A percentile compares a stretch with the other conserved stretches of the same genome.
These are phyloP conservation scores for Chrysoporthe cubensis DNA, from an alignment of 2,329 filamentous ascomycete species.

Conservation along the genomic window DNA sequence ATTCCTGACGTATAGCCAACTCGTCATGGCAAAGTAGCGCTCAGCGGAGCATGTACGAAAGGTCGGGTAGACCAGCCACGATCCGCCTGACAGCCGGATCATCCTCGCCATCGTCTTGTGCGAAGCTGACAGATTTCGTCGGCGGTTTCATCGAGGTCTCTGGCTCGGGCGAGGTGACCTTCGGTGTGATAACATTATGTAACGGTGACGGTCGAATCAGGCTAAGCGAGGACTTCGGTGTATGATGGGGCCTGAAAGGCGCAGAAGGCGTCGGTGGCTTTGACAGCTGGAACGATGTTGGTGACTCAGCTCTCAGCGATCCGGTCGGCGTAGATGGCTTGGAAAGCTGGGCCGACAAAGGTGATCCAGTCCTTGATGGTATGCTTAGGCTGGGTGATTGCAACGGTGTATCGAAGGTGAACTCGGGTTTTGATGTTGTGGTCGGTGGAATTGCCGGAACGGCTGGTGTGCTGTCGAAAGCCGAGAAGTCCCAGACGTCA, in stretches of 20 bases:
- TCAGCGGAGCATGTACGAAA: slow-evolving; percentile 42
- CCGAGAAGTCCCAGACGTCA: slow-evolving; percentile 26
- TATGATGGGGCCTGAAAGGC: slow-evolving; percentile 16
- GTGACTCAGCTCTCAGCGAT: slow-evolving; percentile 14
- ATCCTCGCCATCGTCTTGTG: slow-evolving; percentile 19
- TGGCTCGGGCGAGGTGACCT: slow-evolving; percentile 18
- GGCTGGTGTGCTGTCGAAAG: slow-evolving; percentile 22
- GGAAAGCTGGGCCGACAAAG: slow-evolving; percentile 4
- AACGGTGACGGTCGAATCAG: slow-evolving; percentile 23
- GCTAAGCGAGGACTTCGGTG: slow-evolving; percentile 22
- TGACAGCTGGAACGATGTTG: slow-evolving; percentile 12
- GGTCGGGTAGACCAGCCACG: slow-evolving; percentile 37
- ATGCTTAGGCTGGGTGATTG: slow-evolving; percentile 20
- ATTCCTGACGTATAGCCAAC: not conserved
- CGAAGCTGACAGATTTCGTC: slow-evolving; percentile 17
- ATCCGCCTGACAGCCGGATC: slow-evolving; percentile 31
- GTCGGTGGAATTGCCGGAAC: slow-evolving; percentile 23
- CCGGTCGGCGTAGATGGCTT: slow-evolving; percentile 11
- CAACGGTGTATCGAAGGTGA: slow-evolving; percentile 26
- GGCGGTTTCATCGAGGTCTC: not conserved
- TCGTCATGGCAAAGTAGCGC: not conserved
- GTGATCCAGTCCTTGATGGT: slow-evolving; percentile 19
- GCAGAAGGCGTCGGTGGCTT: slow-evolving; percentile 14
- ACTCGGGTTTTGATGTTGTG: slow-evolving; percentile 25
- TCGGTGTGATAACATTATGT: slow-evolving; percentile 22